Evolutionary conservation across 257 asterid species (phyloP).

Genomic region (Solanum etuberosum): DNA sequence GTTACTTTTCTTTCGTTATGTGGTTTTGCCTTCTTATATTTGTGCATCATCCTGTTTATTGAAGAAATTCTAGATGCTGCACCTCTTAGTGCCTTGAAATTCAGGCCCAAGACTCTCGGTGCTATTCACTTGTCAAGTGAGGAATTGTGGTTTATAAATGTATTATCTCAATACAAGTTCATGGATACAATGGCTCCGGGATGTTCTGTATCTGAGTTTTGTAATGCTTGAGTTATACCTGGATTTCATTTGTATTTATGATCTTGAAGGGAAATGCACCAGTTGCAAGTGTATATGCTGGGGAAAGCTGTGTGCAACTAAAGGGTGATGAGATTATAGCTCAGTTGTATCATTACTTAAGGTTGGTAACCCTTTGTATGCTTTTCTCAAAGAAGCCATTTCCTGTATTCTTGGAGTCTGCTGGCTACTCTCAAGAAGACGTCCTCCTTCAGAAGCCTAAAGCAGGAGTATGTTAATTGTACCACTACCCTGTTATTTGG

Average conservation of each 20-base stretch:
- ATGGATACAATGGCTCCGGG: not conserved
- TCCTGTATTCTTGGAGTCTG: conserved; percentile 58
- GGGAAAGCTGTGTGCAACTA: conserved; percentile 48
- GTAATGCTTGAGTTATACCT: not conserved
- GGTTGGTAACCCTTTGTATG: conserved; percentile 55
- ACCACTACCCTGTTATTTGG: not conserved
- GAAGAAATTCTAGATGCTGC: not conserved
- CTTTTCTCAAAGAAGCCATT: conserved; percentile 76
- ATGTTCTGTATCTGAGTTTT: not conserved
- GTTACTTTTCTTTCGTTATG: not conserved
- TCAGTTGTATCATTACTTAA: conserved; percentile 48
- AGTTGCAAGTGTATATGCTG: conserved; percentile 73
- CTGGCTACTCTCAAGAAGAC: conserved; percentile 43
- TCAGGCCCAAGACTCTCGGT: not conserved
- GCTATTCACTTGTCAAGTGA: not conserved
- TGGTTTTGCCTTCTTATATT: not conserved
- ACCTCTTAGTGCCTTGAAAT: not conserved
- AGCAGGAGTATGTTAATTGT: conserved; percentile 53
- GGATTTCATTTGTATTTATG: not conserved
- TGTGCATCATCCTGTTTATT: not conserved
- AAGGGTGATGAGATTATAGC: conserved; percentile 53
- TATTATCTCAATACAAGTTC: not conserved
- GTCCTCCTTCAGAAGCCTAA: conserved; percentile 80
- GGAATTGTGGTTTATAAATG: not conserved
- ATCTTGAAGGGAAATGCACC: conserved; percentile 61